Conservation (phyloP, 2,329 filamentous ascomycete genomes). For the Cladophialophora exuberans region DNA sequence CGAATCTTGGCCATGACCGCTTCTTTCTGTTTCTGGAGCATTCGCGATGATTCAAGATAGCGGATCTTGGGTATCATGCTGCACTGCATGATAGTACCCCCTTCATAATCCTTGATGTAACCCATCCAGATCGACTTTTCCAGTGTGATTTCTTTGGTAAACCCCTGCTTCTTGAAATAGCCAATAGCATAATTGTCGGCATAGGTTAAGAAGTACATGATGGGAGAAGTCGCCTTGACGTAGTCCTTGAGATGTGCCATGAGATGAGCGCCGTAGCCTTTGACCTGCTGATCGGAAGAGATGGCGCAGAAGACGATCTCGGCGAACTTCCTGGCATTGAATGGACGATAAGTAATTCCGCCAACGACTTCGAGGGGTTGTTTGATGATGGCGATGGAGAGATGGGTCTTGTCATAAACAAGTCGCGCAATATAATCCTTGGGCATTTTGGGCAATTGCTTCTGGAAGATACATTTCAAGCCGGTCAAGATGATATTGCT, state of each 20-base stretch:
- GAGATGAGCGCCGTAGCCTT: conserved; percentile 94
- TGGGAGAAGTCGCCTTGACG: conserved; percentile 91
- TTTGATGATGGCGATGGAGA: conserved; percentile 97
- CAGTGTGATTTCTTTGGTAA: conserved; percentile 96
- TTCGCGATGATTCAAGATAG: conserved; percentile 88
- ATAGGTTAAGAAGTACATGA: conserved; percentile 99
- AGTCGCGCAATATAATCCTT: conserved; percentile 98
- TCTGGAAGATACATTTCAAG: conserved; percentile 97
- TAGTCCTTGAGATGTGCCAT: conserved; percentile 99
- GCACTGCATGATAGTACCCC: conserved; percentile 98
- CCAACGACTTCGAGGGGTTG: conserved; percentile 90
- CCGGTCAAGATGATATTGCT: conserved; percentile 94
- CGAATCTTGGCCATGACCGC: conserved; percentile 93
- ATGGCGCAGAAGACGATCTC: conserved; percentile 99
- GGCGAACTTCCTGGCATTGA: conserved; percentile 88
- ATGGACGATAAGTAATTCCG: conserved; percentile 94
- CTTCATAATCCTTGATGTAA: conserved; percentile 99
- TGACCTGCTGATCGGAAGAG: conserved; percentile 96
- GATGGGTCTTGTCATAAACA: conserved; percentile 94
- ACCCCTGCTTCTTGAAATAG: conserved; percentile 99
- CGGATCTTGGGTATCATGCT: conserved; percentile 94
- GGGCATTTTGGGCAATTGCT: conserved; percentile 98
- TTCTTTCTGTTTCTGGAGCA: conserved; percentile 97
- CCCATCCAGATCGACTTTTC: conserved; percentile 95
- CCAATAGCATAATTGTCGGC: conserved; percentile 99